Base-by-base conservation (phyloP, 2,329 filamentous ascomycete species). In the Verticillium tricorpus region DNA sequence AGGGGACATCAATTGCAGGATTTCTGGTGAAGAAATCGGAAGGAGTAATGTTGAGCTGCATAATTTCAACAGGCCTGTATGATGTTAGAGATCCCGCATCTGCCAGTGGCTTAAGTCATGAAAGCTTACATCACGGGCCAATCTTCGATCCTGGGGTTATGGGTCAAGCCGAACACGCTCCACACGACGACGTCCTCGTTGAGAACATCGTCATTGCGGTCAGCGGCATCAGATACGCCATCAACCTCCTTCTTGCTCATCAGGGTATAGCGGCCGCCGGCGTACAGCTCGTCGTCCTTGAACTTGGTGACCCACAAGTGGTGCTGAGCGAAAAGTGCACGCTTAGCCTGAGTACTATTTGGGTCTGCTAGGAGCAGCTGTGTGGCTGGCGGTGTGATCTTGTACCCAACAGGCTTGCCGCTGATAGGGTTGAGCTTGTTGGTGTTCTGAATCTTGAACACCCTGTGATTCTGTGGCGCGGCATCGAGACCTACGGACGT, bases 121-220 rank as follows among this genome's bases (percentile, higher is more conserved):
- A 17, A n/a, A 28, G 76, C 79, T 6, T 80, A 83, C 84, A 86
- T 86, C 54, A 86, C 82, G 0, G 83, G 83, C 72, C 85, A 86
- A 66, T 86, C 84, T 65, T 86, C 84, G 50, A 82, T 77, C 6
- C 83, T 75, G 1, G 82, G 82, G 32, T 85, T 80, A 65, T 86
- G 84, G 55, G 84, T 86, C 59, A 86, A 78, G 37, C 83, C 70
- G 61, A 74, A 74, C 35, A 80, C 77, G 1, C 80, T 73, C 77
- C 78, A 82, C 19, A 82, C 74, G 3, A 82, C 78, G 31, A 81
- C 70, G 60, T 81, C 76, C 19, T 78, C 74, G 65, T 84, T 78
- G 57, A 78, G 74, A 3, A 80, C 76, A 55, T 79, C 75, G 25
- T 88, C 84, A 5, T 80, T 78, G 14, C 74, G 67, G 3, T 67